Evolutionary conservation across 768 basidiomycete species (phyloP).

Genomic region (Pleurotus tuoliensis): DNA sequence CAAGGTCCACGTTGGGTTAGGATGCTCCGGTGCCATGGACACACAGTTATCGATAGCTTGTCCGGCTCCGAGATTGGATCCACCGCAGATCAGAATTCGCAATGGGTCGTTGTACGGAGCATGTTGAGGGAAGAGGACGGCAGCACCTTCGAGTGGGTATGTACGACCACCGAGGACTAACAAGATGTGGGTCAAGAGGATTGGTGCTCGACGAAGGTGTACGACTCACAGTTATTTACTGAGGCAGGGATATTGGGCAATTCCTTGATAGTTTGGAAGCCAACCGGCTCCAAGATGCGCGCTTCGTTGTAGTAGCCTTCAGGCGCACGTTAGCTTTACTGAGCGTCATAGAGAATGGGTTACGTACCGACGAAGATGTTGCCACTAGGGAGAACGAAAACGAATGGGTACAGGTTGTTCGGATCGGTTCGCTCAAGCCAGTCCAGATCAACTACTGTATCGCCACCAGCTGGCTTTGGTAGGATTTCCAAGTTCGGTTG

Average conservation of each 20-base stretch:
- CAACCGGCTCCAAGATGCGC: slow-evolving; percentile 63
- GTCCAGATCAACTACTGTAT: slow-evolving; percentile 56
- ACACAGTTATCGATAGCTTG: slow-evolving; percentile 67
- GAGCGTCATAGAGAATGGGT: neutral
- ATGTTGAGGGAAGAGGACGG: slow-evolving; percentile 63
- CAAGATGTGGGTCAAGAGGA: neutral
- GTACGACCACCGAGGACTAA: slow-evolving; percentile 66
- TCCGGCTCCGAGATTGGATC: slow-evolving; percentile 57
- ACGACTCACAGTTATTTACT: slow-evolving; percentile 55
- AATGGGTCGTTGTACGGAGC: slow-evolving; percentile 74
- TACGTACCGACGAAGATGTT: slow-evolving; percentile 65
- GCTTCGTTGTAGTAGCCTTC: slow-evolving; percentile 80
- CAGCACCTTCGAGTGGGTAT: slow-evolving; percentile 74
- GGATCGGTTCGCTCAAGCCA: slow-evolving; percentile 73
- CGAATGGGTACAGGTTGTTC: slow-evolving; percentile 77
- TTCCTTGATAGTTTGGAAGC: slow-evolving; percentile 53
- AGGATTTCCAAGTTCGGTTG: slow-evolving; percentile 71
- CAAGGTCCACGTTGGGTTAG: slow-evolving; percentile 60
- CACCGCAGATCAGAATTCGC: slow-evolving; percentile 71
- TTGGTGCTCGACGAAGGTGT: neutral
- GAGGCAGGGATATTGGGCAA: slow-evolving; percentile 75
- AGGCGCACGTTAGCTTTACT: neutral
- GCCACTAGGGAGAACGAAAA: slow-evolving; percentile 66
- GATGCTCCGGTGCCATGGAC: slow-evolving; percentile 58
- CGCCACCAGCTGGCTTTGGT: slow-evolving; percentile 61